A percentile compares a stretch with the other conserved stretches of the same genome.
phyloP scores from a whole-genome alignment of 2,329 filamentous ascomycete genomes.

The Fusarium nodosum region DNA sequence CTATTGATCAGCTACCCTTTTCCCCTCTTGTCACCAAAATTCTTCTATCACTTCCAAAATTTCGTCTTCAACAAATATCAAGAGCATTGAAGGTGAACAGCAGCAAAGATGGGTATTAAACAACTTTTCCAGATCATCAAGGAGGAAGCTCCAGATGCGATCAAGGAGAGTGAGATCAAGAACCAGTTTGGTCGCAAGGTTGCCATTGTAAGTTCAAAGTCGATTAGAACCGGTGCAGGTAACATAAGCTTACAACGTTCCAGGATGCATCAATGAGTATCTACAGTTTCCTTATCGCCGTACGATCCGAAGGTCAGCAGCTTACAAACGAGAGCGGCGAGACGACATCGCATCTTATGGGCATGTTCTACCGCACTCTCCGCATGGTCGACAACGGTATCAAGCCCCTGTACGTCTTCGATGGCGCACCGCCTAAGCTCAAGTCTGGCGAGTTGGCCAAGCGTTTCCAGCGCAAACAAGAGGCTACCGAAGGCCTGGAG shows the following conservation, averaged over 20 bases:
- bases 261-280: slow-evolving; percentile 89
- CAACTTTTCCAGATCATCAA: slow-evolving; percentile 85
- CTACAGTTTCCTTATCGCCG: slow-evolving; percentile 98
- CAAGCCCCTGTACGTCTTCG: slow-evolving; percentile 98
- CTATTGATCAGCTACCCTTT: slow-evolving; percentile 6
- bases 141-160: slow-evolving; percentile 92
- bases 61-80: background rate
- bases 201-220: slow-evolving; percentile 79
- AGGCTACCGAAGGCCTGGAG: slow-evolving; percentile 89
- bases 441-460: slow-evolving; percentile 98
- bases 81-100: slow-evolving; percentile 9
- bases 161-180: slow-evolving; percentile 98
- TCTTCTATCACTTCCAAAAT: background rate
- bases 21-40: background rate
- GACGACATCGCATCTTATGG: slow-evolving; percentile 98
- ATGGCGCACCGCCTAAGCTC: slow-evolving; percentile 95
- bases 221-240: background rate
- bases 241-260: slow-evolving; percentile 12
- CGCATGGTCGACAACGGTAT: slow-evolving; percentile 99
- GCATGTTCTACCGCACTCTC: slow-evolving; percentile 98
- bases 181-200: slow-evolving; percentile 99
- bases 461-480: slow-evolving; percentile 93
- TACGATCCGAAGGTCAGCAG: slow-evolving; percentile 96
- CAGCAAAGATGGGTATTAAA: slow-evolving; percentile 72
- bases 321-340: slow-evolving; percentile 95